Evolutionary conservation across 768 basidiomycete species (phyloP), one percentile per base, ranked within the genome.

Genomic region (Thelephora aurantiotincta): DNA sequence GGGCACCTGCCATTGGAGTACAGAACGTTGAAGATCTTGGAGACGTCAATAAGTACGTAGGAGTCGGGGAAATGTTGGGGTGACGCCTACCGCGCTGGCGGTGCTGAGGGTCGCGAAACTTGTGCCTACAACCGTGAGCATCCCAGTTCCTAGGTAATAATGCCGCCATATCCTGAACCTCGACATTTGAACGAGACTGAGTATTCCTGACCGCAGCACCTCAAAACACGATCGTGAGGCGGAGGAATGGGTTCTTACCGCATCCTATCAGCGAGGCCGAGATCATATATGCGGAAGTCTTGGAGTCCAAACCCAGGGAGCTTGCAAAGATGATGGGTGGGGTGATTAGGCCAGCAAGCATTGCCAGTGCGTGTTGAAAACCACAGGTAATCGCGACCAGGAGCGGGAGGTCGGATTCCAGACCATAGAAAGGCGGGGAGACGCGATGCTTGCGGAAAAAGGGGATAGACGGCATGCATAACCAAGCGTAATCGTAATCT

Each of bases 281-380:
- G 53, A 90, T 75, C 79, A 89, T 76, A 57, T 89, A 91, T 0
- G 81, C 67, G 11, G 79, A 79, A 1, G 71, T 77, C 22, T 62
- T 62, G 2, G 69, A 56, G 44, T 82, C 77, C 16, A 88, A 63
- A 49, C 64, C 76, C 34, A 89, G 63, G 3, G 76, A 60, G 45
- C 72, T 75, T 1, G 82, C 75, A 54, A 89, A 80, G 50, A 87
- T 82, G 55, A 88, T 88, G 0, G 88, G 86, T 0, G 86, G 88
- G 0, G 83, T 84, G 55, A 89, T 86, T 37, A 87, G 67, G 2
- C 83, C 85, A 1, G 82, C 84, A 13, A 87, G 71, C 86, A 89
- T 89, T 2, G 83, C 84, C 9, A 88, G 74, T 1, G 81, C 74
- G 57, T 87, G 84, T 55, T 82, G 81, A 13, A 82, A 65, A 0